These are phyloP conservation scores for Neopestalotiopsis sp. DNA, from an alignment of 2,329 filamentous ascomycete genomes.

Conservation along the genomic window DNA sequence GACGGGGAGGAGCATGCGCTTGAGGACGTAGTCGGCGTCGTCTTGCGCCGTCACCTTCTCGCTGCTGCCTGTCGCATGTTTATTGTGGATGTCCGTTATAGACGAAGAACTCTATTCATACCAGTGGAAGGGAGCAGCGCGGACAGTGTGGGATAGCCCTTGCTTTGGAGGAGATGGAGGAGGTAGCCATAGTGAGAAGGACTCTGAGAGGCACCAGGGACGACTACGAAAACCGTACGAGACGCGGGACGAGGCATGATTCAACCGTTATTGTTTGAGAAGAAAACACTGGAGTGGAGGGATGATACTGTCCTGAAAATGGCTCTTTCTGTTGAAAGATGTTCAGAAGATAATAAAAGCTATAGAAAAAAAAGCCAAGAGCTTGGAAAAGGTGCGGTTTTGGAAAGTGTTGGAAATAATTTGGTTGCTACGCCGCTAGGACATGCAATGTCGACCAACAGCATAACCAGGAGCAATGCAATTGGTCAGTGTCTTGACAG, in stretches of 20 bases:
- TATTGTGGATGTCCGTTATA: neutral
- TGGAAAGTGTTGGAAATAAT: too few relatives aligned
- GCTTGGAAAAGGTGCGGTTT: too few relatives aligned
- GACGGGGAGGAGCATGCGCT: conserved; percentile 16
- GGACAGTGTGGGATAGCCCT: neutral
- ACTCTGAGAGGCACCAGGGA: neutral
- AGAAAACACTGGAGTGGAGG: neutral
- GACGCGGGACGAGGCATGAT: neutral
- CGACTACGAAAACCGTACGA: neutral
- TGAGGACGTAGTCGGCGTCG: conserved; percentile 20
- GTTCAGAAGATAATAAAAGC: neutral
- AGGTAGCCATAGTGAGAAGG: neutral
- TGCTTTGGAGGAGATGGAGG: neutral
- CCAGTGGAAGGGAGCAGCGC: neutral
- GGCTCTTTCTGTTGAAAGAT: neutral
- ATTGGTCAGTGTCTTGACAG: too few relatives aligned
- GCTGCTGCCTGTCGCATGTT: neutral
- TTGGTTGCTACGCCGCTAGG: too few relatives aligned
- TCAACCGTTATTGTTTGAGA: too few relatives aligned
- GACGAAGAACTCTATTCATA: neutral
- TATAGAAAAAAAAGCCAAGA: too few relatives aligned
- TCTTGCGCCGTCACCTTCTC: conserved; percentile 18
- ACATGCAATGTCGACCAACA: too few relatives aligned
- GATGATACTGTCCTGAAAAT: neutral
- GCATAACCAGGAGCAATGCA: too few relatives aligned